Conservation (phyloP, 352 stramenopile genomes). For the Pythium insidiosum region DNA sequence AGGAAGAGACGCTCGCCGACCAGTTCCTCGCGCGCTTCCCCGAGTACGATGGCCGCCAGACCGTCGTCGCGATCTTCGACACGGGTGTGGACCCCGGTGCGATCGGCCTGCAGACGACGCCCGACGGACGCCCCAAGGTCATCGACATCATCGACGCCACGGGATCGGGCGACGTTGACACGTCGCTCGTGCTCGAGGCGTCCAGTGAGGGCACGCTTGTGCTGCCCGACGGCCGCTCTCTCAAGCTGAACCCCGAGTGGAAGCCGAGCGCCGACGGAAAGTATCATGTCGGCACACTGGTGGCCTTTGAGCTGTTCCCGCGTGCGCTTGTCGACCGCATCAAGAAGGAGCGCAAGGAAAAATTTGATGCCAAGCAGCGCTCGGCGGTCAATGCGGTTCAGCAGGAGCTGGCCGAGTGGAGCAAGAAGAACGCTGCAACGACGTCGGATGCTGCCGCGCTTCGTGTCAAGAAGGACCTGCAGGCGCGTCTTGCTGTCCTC, state of each 20-base stretch:
- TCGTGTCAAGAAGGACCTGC: constrained; percentile 74
- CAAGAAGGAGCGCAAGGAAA: constrained; percentile 79
- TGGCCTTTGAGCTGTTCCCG: constrained; percentile 88
- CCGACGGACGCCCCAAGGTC: constrained; percentile 88
- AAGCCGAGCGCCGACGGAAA: constrained; percentile 36
- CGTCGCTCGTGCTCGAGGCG: constrained; percentile 44
- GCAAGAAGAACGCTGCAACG: constrained; percentile 50
- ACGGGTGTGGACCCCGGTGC: constrained; percentile 93
- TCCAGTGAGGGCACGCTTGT: constrained; percentile 42
- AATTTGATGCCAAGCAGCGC: constrained; percentile 67
- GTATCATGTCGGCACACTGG: constrained; percentile 82
- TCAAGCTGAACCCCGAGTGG: constrained; percentile 80
- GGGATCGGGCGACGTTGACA: constrained; percentile 90
- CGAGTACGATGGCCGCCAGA: constrained; percentile 84
- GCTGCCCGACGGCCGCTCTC: constrained; percentile 25
- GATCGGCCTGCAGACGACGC: constrained; percentile 75
- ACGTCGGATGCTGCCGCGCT: constrained; percentile 40
- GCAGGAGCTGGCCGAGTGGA: constrained; percentile 48
- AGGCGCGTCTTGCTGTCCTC: constrained; percentile 62
- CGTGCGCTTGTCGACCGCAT: constrained; percentile 50
- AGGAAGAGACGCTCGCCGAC: constrained; percentile 86
- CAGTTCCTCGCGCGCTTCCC: constrained; percentile 77
- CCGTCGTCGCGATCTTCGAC: constrained; percentile 94
- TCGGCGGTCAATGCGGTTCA: constrained; percentile 60
- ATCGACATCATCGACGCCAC: constrained; percentile 95